phyloP scores from a whole-genome alignment of 176 grass and related monocot genomes.

The Avena sativa region DNA sequence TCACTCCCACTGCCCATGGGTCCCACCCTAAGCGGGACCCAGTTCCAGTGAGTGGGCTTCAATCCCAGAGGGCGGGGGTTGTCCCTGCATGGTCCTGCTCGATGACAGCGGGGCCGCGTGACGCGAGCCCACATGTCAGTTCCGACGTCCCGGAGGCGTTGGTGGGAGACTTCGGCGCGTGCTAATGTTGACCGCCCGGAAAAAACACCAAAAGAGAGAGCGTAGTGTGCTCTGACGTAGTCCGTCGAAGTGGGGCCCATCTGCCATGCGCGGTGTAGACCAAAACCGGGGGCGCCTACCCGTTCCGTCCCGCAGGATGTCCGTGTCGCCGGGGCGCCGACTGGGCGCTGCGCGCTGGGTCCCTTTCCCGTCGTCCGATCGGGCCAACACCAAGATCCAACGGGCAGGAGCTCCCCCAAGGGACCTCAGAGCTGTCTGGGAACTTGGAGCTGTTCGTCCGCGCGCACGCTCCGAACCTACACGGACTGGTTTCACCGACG shows the following conservation, averaged over 20 bases:
- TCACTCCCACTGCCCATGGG: background rate
- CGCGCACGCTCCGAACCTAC: constrained; percentile 1
- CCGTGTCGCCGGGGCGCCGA: constrained; percentile 48
- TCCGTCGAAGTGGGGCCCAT: background rate
- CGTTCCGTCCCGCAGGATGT: constrained; percentile 39
- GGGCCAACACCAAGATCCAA: background rate
- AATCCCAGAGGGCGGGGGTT: fast-evolving
- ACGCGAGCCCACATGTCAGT: constrained; percentile 1
- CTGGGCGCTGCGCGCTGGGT: background rate
- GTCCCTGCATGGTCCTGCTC: background rate
- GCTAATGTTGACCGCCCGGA: constrained; percentile 27
- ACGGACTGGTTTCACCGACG: background rate
- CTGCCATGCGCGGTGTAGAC: background rate
- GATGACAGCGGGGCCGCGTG: background rate
- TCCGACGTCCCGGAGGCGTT: no score
- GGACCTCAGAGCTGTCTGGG: background rate
- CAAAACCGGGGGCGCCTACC: constrained; percentile 12
- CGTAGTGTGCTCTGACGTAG: background rate
- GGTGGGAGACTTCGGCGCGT: constrained; percentile 33
- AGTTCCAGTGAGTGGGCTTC: fast-evolving
- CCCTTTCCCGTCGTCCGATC: constrained; percentile 5
- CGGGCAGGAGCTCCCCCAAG: background rate
- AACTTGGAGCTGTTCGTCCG: background rate
- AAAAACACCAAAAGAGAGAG: background rate
- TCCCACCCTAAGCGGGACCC: fast-evolving